Percentiles rank a stretch among this genome's conserved stretches.
phyloP scores from a whole-genome alignment of 805 yeast species.

The Huiozyma sinensis region DNA sequence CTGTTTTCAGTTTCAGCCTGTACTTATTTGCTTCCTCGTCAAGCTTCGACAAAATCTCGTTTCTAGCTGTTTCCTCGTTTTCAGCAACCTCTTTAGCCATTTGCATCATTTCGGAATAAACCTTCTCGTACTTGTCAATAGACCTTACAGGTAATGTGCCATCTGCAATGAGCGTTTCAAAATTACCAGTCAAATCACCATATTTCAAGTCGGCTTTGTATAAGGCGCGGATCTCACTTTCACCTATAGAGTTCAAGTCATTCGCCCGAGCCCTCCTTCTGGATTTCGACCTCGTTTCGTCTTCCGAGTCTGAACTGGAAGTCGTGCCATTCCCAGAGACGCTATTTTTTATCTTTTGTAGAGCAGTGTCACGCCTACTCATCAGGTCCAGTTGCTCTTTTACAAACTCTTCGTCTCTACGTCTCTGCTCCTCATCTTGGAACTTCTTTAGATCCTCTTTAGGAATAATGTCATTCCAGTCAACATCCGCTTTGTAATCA shows the following conservation, averaged over 20 bases:
- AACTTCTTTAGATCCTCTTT: conserved; percentile 80
- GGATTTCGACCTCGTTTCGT: conserved; percentile 30
- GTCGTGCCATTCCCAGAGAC: conserved; percentile 30
- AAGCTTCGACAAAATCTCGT: conserved; percentile 42
- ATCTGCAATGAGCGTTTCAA: conserved; percentile 83
- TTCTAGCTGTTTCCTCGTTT: conserved; percentile 55
- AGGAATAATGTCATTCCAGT: conserved; percentile 98
- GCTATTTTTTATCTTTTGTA: conserved; percentile 41
- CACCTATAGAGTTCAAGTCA: conserved; percentile 54
- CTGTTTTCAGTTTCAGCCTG: conserved; percentile 34
- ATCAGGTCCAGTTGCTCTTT: conserved; percentile 85
- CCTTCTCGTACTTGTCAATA: conserved; percentile 63
- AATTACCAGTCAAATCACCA: conserved; percentile 67
- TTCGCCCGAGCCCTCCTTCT: conserved; percentile 30
- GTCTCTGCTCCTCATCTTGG: conserved; percentile 83
- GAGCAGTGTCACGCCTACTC: conserved; percentile 68
- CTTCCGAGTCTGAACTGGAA: conserved; percentile 30
- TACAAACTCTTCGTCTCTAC: conserved; percentile 75
- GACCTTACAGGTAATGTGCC: conserved; percentile 81
- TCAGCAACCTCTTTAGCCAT: conserved; percentile 51
- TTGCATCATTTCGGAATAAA: conserved; percentile 61
- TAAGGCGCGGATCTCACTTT: conserved; percentile 75
- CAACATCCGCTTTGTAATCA: conserved; percentile 94
- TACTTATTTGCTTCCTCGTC: conserved; percentile 52
- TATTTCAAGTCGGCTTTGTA: conserved; percentile 71